phyloP scores from a whole-genome alignment of 257 asterid genomes.

The Lycium barbarum region DNA sequence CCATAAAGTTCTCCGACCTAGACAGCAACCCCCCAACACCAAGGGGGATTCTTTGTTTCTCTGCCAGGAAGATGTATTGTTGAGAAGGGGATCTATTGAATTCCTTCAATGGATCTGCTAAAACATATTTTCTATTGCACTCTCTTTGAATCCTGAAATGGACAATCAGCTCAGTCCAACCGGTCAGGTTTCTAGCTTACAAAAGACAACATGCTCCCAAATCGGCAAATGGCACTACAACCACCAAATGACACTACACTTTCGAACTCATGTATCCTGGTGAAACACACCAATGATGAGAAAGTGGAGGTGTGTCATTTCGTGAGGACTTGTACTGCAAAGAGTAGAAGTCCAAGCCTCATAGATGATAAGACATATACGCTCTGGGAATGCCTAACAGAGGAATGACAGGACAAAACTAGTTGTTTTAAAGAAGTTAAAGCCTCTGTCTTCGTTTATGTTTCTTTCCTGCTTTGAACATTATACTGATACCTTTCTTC shows the following conservation, averaged over 20 bases:
- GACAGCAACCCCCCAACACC: background rate
- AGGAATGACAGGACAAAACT: conserved; percentile 5
- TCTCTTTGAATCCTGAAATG: background rate
- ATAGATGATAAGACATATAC: background rate
- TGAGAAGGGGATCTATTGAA: conserved; percentile 17
- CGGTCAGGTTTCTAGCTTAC: background rate
- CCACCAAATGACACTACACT: conserved; percentile 15
- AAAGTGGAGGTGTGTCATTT: conserved; percentile 12
- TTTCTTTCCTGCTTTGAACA: background rate
- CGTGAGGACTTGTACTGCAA: conserved; percentile 20
- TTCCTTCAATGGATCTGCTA: background rate
- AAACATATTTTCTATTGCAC: background rate
- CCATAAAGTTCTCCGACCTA: background rate
- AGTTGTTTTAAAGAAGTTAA: background rate
- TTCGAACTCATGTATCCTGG: background rate
- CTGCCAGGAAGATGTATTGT: background rate
- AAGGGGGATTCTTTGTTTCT: background rate
- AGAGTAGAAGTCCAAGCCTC: conserved; percentile 23
- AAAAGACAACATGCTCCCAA: conserved; percentile 3
- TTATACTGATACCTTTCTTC: conserved; percentile 16
- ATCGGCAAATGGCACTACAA: conserved; percentile 19
- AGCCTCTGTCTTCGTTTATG: background rate
- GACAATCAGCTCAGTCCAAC: conserved; percentile 16
- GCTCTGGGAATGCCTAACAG: background rate
- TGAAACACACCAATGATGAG: conserved; percentile 4